Evolutionary conservation across 2,329 filamentous ascomycete species (phyloP), one percentile per base, ranked within the genome.

Genomic region (Claviceps spartinae): DNA sequence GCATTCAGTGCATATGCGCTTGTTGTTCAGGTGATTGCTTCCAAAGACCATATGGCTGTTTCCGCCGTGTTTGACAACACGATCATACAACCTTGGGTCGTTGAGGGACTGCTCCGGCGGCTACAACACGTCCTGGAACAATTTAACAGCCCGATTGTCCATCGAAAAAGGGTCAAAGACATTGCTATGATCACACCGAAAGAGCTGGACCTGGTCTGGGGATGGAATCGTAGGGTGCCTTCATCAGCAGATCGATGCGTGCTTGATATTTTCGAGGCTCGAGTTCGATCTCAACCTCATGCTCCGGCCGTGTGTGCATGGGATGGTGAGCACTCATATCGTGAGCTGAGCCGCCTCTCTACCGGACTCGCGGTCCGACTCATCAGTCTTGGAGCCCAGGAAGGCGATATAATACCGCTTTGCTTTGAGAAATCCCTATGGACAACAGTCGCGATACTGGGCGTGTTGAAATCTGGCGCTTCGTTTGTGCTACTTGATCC

Each of bases 371-470:
- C 73, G 3, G 58, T 59, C 5, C 63, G 70, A 52, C 64, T 77
- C 1, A 54, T 62, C 14, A 58, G 59, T 11, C 56, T 59, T n/a
- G 72, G 71, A 16, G 62, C 71, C 40, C 57, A 53, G 2, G 51
- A 64, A 11, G 72, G 71, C n/a, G 65, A 62, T 41, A 67, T 66
- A 9, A 68, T 77, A n/a, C 72, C 73, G 2, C 62, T 76, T n/a
- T 74, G 71, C 56, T 75, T 76, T 53, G 71, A 75, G 57, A 75
- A 75, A 58, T 74, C 71, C 34, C 63, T 62, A 55, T 74, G 70
- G 71, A 69, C 72, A 4, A 62, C 68, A 7, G 64, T 75, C 22
- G 68, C 69, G 0, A 67, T 75, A 4, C 59, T 76, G 8, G 72
- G 65, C 6, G 65, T 75, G 50, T 72, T 75, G 68, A 75, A 75